Evolutionary conservation across 495 filamentous ascomycete species (phyloP).

Genomic region (Pyronema omphalodes): DNA sequence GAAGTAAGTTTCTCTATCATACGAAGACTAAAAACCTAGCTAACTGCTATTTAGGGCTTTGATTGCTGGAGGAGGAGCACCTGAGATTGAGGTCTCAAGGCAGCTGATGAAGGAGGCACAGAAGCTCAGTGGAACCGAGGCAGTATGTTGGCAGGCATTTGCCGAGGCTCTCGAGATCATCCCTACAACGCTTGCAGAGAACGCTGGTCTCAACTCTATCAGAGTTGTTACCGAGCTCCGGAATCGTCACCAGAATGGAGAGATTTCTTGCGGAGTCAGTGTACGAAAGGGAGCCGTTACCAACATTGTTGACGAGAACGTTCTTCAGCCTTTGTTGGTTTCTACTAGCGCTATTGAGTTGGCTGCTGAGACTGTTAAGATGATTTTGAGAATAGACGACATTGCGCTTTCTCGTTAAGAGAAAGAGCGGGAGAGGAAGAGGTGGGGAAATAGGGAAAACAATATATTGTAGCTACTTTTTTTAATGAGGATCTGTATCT

Average conservation of each 20-base stretch:
- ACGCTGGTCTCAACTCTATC: constrained; percentile 91
- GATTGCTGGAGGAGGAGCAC: constrained; percentile 88
- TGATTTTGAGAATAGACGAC: constrained; percentile 95
- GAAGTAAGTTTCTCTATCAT: constrained; percentile 31
- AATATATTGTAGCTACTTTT: background rate
- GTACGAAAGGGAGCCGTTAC: constrained; percentile 90
- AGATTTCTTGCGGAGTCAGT: constrained; percentile 89
- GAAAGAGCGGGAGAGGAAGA: background rate
- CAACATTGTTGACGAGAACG: constrained; percentile 91
- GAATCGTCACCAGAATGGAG: constrained; percentile 80
- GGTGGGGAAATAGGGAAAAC: no score
- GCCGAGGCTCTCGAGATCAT: constrained; percentile 96
- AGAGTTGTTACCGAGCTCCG: constrained; percentile 95
- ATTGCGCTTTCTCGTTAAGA: constrained; percentile 40
- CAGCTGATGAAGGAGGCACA: constrained; percentile 63
- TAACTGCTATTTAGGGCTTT: constrained; percentile 35
- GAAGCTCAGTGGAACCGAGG: constrained; percentile 69
- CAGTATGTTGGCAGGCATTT: constrained; percentile 97
- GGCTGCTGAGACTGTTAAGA: constrained; percentile 94
- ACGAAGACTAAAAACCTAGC: background rate
- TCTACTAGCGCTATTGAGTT: constrained; percentile 94
- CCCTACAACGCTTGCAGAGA: constrained; percentile 90
- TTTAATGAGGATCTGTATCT: background rate
- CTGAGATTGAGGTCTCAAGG: constrained; percentile 86
- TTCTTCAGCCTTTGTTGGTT: constrained; percentile 85